Evolutionary conservation across 257 asterid genomes (phyloP).

Genomic region (Ajuga chamaepitys): DNA sequence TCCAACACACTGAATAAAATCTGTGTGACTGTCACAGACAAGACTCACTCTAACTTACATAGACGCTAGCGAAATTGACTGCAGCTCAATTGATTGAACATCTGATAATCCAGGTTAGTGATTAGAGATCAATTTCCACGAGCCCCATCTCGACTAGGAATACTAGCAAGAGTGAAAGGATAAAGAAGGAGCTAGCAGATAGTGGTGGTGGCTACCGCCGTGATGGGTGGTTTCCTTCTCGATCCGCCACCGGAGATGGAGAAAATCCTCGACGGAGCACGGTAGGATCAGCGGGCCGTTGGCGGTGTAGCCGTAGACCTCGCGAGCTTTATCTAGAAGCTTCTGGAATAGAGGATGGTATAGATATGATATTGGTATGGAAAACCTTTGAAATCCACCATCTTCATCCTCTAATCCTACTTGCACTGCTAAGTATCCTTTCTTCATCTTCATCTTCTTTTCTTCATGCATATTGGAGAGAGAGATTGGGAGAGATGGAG

Average conservation of each 20-base stretch:
- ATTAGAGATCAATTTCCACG: no score
- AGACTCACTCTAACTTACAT: no score
- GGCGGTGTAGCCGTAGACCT: conserved; percentile 30
- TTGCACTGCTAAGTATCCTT: conserved; percentile 40
- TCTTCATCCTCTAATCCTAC: conserved; percentile 40
- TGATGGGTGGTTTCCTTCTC: conserved; percentile 19
- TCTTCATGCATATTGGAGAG: conserved; percentile 12
- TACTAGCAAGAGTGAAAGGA: conserved; percentile 30
- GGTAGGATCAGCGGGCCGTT: conserved; percentile 36
- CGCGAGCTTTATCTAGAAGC: conserved; percentile 36
- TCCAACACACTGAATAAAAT: not conserved
- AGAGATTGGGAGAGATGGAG: not conserved
- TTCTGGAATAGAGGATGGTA: conserved; percentile 31
- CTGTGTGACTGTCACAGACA: no score
- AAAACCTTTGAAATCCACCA: conserved; percentile 21
- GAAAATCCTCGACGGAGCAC: conserved; percentile 39
- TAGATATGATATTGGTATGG: conserved; percentile 31
- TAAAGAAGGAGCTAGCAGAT: conserved; percentile 19
- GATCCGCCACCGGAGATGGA: conserved; percentile 31
- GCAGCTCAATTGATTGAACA: no score
- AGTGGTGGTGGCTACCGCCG: conserved; percentile 14
- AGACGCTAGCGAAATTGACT: no score
- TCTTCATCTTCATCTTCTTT: conserved; percentile 38
- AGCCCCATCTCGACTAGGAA: no score
- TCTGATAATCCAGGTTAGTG: no score